A percentile compares a stretch with the other conserved stretches of the same genome.
These are phyloP conservation scores for Debaryomycetaceae sp. DNA, from an alignment of 1,139 yeast species.

Conservation along the genomic window DNA sequence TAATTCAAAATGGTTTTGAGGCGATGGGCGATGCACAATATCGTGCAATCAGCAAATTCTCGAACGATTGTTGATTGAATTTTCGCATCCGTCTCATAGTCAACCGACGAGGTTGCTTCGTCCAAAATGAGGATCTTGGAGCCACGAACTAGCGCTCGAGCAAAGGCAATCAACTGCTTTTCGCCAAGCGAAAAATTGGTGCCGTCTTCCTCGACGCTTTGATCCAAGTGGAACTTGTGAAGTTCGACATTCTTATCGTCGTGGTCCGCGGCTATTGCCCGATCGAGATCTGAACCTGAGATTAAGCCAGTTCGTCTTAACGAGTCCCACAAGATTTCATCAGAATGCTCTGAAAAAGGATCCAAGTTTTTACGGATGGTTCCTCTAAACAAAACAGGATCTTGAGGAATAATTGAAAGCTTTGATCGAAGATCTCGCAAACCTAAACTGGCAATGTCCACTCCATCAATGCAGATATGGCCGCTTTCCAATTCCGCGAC, in stretches of 20 bases:
- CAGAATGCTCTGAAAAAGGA: constrained; percentile 17
- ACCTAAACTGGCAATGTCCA: constrained; percentile 35
- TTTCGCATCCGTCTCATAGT: constrained; percentile 32
- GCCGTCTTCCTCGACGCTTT: constrained; percentile 30
- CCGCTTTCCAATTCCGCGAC: constrained; percentile 44
- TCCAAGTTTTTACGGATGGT: constrained; percentile 8
- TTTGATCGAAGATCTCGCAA: constrained; percentile 9
- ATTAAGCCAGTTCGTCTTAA: constrained; percentile 24
- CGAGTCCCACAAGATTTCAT: constrained; percentile 23
- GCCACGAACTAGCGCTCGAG: constrained; percentile 29
- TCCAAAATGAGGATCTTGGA: constrained; percentile 28
- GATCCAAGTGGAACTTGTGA: constrained; percentile 23
- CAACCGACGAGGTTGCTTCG: constrained; percentile 35
- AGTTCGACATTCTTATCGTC: constrained; percentile 4
- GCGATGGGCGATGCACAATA: constrained; percentile 32
- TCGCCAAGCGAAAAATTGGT: constrained; percentile 31
- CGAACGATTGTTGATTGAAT: constrained; percentile 24
- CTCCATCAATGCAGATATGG: constrained; percentile 41
- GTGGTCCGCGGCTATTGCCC: constrained; percentile 10
- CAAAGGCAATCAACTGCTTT: constrained; percentile 30
- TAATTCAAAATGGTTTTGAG: constrained; percentile 28
- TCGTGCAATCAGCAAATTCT: constrained; percentile 27
- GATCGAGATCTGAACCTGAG: constrained; percentile 7
- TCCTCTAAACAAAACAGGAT: constrained; percentile 11
- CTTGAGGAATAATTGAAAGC: constrained; percentile 13